Evolutionary conservation across 495 filamentous ascomycete genomes (phyloP).

Genomic region (Penicillium cataractarum): DNA sequence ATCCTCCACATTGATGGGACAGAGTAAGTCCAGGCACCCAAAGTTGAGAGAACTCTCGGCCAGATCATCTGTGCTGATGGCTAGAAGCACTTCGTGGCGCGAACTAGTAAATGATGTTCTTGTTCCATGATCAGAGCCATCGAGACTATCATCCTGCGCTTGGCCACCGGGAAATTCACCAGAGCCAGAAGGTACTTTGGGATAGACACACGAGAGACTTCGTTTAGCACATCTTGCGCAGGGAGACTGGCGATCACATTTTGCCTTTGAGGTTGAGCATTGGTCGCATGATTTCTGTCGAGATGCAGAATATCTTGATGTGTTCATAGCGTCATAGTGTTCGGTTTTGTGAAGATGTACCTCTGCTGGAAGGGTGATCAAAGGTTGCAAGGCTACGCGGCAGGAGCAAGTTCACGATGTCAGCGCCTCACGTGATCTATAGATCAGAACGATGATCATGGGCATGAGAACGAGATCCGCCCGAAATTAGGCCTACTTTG

Average conservation of each 20-base stretch:
- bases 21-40: conserved; percentile 36
- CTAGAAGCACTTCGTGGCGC: not conserved
- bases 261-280: conserved; percentile 45
- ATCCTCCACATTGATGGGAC: conserved; percentile 45
- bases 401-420: not conserved
- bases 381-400: not conserved
- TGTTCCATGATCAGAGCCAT: not conserved
- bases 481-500: too few relatives aligned
- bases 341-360: not conserved
- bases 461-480: too few relatives aligned
- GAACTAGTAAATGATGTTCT: not conserved
- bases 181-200: not conserved
- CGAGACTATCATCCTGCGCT: not conserved
- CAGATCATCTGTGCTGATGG: not conserved
- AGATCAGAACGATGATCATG: not conserved
- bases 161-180: not conserved
- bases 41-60: conserved; percentile 23
- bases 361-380: not conserved
- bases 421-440: not conserved
- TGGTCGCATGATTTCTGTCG: conserved; percentile 49
- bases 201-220: conserved; percentile 24
- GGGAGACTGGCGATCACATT: conserved; percentile 40
- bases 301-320: conserved; percentile 42
- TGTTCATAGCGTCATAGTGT: conserved; percentile 28
- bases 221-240: conserved; percentile 40